Conservation (phyloP, 164 flowering plant species). For the Hamamelis virginiana region DNA sequence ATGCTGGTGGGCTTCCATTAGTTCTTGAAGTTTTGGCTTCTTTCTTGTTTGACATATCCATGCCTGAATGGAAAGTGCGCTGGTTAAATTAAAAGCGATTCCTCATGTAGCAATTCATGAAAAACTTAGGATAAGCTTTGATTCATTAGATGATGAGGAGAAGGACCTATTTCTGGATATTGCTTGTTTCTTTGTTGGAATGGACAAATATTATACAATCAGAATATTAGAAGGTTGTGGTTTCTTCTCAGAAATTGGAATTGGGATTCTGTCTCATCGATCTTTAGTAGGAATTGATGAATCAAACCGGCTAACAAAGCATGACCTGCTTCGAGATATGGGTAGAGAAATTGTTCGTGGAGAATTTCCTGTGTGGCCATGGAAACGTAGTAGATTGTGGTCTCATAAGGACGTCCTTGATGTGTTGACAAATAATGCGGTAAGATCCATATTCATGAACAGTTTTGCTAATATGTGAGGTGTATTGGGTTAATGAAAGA, state of each 20-base stretch:
- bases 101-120: neutral
- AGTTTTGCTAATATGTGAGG: neutral
- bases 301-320: conserved; percentile 22
- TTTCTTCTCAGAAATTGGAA: conserved; percentile 3
- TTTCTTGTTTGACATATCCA: neutral
- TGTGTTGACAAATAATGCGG: conserved; percentile 10
- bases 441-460: neutral
- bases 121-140: conserved; percentile 19
- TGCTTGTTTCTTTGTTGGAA: conserved; percentile 28
- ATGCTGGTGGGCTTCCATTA: conserved; percentile 12
- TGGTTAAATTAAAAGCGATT: conserved; percentile 4
- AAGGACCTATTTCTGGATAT: conserved; percentile 28
- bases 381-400: conserved; percentile 26
- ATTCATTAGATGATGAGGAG: conserved; percentile 4
- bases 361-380: conserved; percentile 14
- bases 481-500: too few relatives aligned
- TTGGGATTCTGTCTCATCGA: conserved; percentile 13
- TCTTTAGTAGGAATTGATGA: conserved; percentile 10
- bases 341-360: conserved; percentile 23
- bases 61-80: conserved; percentile 8
- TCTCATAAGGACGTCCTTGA: conserved; percentile 10
- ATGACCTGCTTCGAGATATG: conserved; percentile 23
- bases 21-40: conserved; percentile 18
- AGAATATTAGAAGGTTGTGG: conserved; percentile 10
- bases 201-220: neutral